These are phyloP conservation scores for Achlya hypogyna DNA, from an alignment of 352 stramenopile genomes.

Conservation along the genomic window DNA sequence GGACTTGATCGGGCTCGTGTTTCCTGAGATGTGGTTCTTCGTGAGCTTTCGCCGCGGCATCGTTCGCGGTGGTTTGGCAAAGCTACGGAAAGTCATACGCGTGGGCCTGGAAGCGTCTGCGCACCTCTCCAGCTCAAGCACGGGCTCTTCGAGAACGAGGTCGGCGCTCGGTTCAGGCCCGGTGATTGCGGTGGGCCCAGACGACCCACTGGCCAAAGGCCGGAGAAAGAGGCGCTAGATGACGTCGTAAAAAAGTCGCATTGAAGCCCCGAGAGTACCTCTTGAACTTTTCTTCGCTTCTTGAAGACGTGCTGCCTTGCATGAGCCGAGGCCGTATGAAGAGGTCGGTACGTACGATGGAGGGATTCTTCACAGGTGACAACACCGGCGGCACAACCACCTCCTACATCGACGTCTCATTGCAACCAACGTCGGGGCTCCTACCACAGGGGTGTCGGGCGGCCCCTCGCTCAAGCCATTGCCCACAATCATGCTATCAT, in stretches of 20 bases:
- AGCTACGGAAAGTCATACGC: background rate
- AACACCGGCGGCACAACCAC: background rate
- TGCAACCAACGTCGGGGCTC: background rate
- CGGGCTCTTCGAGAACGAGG: too few species aligned
- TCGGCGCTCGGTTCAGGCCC: background rate
- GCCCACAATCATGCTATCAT: background rate
- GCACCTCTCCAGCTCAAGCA: too few species aligned
- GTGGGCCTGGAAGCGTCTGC: background rate
- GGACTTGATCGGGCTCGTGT: background rate
- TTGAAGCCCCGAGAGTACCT: background rate
- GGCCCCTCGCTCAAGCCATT: background rate
- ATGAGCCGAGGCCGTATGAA: background rate
- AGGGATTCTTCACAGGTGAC: background rate
- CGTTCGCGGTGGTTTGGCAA: background rate
- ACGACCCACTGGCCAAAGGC: background rate
- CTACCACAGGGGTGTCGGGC: background rate
- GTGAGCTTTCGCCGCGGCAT: background rate
- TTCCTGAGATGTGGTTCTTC: background rate
- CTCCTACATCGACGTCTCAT: background rate
- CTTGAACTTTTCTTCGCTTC: slow-evolving; percentile 17
- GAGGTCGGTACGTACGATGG: background rate
- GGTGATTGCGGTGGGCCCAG: background rate
- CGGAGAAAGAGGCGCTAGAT: slow-evolving; percentile 5
- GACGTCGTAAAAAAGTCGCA: background rate
- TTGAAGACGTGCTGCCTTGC: slow-evolving; percentile 4